These are phyloP conservation scores for Pterocarpus santalinus DNA, from an alignment of 306 rosid genomes.

Conservation along the genomic window DNA sequence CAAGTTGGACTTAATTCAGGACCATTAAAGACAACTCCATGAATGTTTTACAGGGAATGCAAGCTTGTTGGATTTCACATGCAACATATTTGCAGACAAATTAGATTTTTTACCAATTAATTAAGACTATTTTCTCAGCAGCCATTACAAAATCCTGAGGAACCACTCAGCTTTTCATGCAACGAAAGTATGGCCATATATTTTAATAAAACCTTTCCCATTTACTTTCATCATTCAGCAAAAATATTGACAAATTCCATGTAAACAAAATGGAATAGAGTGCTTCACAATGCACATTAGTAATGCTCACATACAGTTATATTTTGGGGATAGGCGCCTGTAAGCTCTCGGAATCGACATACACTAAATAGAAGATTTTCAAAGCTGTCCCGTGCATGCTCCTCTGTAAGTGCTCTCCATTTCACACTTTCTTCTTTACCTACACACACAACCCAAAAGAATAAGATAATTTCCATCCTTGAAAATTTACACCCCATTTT, in stretches of 20 bases:
- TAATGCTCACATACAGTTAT: conserved; percentile 70
- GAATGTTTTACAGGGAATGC: background rate
- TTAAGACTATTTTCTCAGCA: conserved; percentile 20
- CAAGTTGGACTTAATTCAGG: background rate
- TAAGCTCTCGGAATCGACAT: conserved; percentile 93
- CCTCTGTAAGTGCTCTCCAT: conserved; percentile 90
- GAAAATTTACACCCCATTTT: no score
- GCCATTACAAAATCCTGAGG: background rate
- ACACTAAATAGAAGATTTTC: conserved; percentile 94
- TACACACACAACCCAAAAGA: conserved; percentile 45
- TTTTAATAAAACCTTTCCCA: background rate
- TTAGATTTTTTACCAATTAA: background rate
- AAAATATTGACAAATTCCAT: background rate
- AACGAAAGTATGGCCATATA: background rate
- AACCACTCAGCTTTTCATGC: background rate
- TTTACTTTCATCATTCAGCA: conserved; percentile 22
- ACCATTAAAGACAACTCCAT: background rate
- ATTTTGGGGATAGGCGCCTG: conserved; percentile 83
- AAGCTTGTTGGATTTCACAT: background rate
- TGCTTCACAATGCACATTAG: conserved; percentile 12
- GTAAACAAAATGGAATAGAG: conserved; percentile 26
- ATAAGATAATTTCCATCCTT: background rate
- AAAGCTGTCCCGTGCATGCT: conserved; percentile 96
- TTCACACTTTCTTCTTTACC: conserved; percentile 74
- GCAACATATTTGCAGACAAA: conserved; percentile 3